Conservation (phyloP, 2,329 filamentous ascomycete genomes). For the Fusarium devonianum region DNA sequence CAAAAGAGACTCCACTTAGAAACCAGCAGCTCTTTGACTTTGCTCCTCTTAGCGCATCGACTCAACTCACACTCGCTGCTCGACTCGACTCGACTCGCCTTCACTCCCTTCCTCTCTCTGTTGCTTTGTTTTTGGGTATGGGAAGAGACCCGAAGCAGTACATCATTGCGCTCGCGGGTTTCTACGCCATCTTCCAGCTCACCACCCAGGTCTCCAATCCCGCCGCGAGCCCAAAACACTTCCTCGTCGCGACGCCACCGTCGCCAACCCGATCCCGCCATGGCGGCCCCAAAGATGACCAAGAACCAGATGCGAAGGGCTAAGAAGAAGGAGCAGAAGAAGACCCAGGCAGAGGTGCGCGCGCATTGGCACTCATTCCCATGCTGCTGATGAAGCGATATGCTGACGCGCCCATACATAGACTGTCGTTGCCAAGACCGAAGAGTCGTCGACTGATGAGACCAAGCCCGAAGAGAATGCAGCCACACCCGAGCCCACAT, state of each 20-base stretch:
- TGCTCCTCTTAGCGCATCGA: slow-evolving; percentile 21
- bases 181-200: slow-evolving; percentile 50
- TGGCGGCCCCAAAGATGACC: slow-evolving; percentile 76
- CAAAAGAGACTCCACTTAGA: slow-evolving; percentile 26
- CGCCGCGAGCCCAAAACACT: slow-evolving; percentile 38
- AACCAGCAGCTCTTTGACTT: too few species aligned
- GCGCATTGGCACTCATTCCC: neutral
- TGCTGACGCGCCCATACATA: slow-evolving; percentile 37
- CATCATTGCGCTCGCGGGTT: slow-evolving; percentile 44
- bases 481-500: slow-evolving; percentile 46
- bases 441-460: slow-evolving; percentile 30
- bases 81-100: neutral
- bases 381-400: neutral
- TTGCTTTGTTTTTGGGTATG: slow-evolving; percentile 44
- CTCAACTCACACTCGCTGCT: neutral
- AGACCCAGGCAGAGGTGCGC: slow-evolving; percentile 63
- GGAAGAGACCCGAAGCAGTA: slow-evolving; percentile 50
- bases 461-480: slow-evolving; percentile 39
- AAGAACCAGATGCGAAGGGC: slow-evolving; percentile 95
- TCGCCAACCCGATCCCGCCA: slow-evolving; percentile 49
- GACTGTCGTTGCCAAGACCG: slow-evolving; percentile 24
- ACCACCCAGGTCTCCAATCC: slow-evolving; percentile 47
- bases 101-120: neutral
- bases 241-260: slow-evolving; percentile 37
- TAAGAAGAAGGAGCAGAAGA: slow-evolving; percentile 93